Evolutionary conservation across 805 yeast species (phyloP).

Genomic region (Lachancea waltii): DNA sequence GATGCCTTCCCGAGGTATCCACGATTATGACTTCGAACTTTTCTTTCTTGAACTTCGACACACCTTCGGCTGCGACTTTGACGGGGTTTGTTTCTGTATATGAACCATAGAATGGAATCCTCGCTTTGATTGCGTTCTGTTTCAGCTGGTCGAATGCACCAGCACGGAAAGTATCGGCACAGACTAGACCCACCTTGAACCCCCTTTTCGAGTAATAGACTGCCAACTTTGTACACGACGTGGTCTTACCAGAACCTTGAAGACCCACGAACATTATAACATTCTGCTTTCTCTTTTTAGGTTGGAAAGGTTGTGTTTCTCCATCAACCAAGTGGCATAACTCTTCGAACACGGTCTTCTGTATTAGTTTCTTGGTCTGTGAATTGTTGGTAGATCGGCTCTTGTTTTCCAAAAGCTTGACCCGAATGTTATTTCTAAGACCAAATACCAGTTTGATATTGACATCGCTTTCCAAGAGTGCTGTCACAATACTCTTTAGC

Average conservation of each 20-base stretch:
- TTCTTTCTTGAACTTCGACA: constrained; percentile 81
- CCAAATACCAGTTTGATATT: constrained; percentile 77
- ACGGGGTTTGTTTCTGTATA: constrained; percentile 96
- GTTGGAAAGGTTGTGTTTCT: constrained; percentile 54
- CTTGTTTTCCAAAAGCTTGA: constrained; percentile 46
- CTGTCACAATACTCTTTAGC: constrained; percentile 85
- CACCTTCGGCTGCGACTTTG: constrained; percentile 86
- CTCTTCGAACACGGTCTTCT: constrained; percentile 92
- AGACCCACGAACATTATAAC: constrained; percentile 97
- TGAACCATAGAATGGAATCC: constrained; percentile 90
- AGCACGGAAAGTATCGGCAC: constrained; percentile 99
- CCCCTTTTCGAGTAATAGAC: constrained; percentile 91
- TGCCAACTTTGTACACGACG: constrained; percentile 94
- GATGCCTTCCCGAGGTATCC: constrained; percentile 97
- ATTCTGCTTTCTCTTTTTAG: constrained; percentile 71
- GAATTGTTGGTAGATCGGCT: constrained; percentile 24
- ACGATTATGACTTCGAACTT: constrained; percentile 90
- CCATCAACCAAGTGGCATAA: constrained; percentile 80
- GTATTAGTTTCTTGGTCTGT: constrained; percentile 74
- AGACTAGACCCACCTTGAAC: constrained; percentile 89
- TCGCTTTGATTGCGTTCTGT: constrained; percentile 93
- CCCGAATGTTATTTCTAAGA: constrained; percentile 64
- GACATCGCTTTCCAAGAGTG: constrained; percentile 89
- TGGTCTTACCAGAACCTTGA: constrained; percentile 98
- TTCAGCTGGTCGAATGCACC: constrained; percentile 99